Percentiles rank a stretch among this genome's conserved stretches.
Evolutionary conservation across 2,329 filamentous ascomycete species (phyloP).

Genomic region (Pyricularia sp.): DNA sequence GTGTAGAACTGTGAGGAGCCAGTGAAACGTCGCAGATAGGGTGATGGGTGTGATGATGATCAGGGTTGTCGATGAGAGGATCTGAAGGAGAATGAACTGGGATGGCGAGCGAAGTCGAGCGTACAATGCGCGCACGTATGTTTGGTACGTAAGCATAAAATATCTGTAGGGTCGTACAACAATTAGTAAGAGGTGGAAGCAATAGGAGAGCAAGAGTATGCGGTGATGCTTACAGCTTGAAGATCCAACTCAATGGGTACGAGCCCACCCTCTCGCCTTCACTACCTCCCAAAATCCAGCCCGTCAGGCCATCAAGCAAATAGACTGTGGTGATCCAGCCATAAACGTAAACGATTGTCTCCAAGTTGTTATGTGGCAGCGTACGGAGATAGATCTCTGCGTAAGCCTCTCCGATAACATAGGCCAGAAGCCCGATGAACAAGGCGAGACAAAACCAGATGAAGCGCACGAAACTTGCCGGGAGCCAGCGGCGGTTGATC

Average conservation of each 20-base stretch:
- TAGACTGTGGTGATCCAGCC: conserved; percentile 61
- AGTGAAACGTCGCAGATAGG: conserved; percentile 52
- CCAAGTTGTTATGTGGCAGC: conserved; percentile 54
- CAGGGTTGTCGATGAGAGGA: conserved; percentile 52
- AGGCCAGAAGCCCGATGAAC: conserved; percentile 52
- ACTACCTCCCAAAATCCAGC: conserved; percentile 56
- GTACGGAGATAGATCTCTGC: conserved; percentile 60
- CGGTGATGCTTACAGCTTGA: conserved; percentile 47
- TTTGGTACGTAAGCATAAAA: conserved; percentile 62
- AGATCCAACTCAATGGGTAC: conserved; percentile 62
- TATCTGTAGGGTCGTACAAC: conserved; percentile 30
- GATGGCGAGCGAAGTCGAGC: conserved; percentile 55
- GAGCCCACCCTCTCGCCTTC: conserved; percentile 59
- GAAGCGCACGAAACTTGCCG: conserved; percentile 58
- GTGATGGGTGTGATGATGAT: conserved; percentile 55
- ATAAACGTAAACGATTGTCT: conserved; percentile 62
- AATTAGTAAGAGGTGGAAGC: conserved; percentile 5
- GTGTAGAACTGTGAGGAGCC: conserved; percentile 39
- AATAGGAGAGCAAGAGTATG: not conserved
- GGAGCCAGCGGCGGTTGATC: conserved; percentile 46
- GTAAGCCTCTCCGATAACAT: conserved; percentile 60
- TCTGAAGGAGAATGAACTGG: conserved; percentile 57
- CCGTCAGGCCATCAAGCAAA: conserved; percentile 53
- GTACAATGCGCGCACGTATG: conserved; percentile 60
- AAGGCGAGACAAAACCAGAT: conserved; percentile 61